phyloP scores from a whole-genome alignment of 2,329 filamentous ascomycete species.

The Ustilaginoidea virens region DNA sequence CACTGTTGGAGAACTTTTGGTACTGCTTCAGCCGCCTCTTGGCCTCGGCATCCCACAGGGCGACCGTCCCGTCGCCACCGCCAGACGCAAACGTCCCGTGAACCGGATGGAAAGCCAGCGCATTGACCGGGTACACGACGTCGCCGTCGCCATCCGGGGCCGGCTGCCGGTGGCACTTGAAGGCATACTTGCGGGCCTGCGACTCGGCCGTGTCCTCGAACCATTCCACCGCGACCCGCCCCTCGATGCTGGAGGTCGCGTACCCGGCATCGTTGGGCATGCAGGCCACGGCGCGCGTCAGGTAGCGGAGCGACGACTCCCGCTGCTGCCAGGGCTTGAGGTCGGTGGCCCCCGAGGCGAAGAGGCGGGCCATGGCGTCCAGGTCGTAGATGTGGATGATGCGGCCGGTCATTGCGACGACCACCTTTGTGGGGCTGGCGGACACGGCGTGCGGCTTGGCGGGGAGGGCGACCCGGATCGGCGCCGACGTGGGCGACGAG shows the following conservation, averaged over 20 bases:
- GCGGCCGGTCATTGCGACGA: constrained; percentile 89
- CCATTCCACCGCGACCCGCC: constrained; percentile 92
- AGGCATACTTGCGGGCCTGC: constrained; percentile 89
- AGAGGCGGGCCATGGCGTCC: constrained; percentile 41
- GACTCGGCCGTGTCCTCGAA: constrained; percentile 81
- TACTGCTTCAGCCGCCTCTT: constrained; percentile 86
- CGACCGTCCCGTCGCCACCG: constrained; percentile 82
- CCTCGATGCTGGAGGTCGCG: constrained; percentile 83
- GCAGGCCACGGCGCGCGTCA: constrained; percentile 82
- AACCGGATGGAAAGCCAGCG: constrained; percentile 72
- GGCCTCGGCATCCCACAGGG: constrained; percentile 80
- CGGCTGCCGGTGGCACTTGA: constrained; percentile 89
- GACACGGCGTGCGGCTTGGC: constrained; percentile 84
- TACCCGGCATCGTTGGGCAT: constrained; percentile 97
- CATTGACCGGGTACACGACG: constrained; percentile 83
- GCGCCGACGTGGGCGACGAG: constrained; percentile 30
- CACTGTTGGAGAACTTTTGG: constrained; percentile 64
- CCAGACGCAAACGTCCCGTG: constrained; percentile 78
- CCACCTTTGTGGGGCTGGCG: constrained; percentile 61
- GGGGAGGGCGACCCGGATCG: constrained; percentile 56
- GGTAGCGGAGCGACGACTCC: constrained; percentile 89
- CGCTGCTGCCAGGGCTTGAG: constrained; percentile 81
- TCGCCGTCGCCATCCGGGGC: constrained; percentile 49
- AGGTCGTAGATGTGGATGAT: constrained; percentile 94
- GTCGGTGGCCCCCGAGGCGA: constrained; percentile 27